phyloP scores from a whole-genome alignment of 495 filamentous ascomycete species.

The Tuber magnatum region DNA sequence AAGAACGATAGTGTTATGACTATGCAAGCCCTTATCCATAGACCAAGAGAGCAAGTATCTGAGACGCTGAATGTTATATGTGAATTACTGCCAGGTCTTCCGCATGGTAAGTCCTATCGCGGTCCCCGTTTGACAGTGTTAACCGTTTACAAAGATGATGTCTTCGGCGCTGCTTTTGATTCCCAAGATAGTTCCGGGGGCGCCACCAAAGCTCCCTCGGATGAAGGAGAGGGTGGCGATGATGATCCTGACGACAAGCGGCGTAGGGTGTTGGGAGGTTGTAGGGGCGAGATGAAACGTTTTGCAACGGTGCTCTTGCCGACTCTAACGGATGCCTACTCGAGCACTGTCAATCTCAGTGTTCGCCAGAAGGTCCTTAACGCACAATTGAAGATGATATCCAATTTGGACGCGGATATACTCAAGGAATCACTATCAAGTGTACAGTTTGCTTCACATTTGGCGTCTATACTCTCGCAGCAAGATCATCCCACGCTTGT shows the following conservation, averaged over 20 bases:
- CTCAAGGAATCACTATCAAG: slow-evolving; percentile 80
- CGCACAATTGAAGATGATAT: slow-evolving; percentile 96
- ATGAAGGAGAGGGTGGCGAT: slow-evolving; percentile 47
- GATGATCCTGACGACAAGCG: slow-evolving; percentile 65
- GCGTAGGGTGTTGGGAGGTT: slow-evolving; percentile 54
- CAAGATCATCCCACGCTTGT: slow-evolving; percentile 87
- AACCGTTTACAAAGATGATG: slow-evolving; percentile 4
- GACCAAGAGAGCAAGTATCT: slow-evolving; percentile 91
- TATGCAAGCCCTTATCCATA: slow-evolving; percentile 96
- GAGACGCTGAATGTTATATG: slow-evolving; percentile 98
- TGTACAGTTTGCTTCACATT: slow-evolving; percentile 93
- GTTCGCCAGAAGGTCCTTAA: slow-evolving; percentile 95
- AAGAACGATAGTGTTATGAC: slow-evolving; percentile 96
- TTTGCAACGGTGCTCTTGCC: slow-evolving; percentile 95
- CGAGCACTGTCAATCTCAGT: slow-evolving; percentile 93
- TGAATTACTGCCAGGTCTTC: slow-evolving; percentile 74
- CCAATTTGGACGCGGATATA: slow-evolving; percentile 77
- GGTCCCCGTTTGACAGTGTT: slow-evolving; percentile 14
- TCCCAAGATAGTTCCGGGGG: slow-evolving; percentile 22
- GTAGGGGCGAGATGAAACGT: slow-evolving; percentile 76
- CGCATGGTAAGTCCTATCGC: slow-evolving; percentile 37
- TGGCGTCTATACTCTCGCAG: slow-evolving; percentile 92
- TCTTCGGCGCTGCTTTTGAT: slow-evolving; percentile 28
- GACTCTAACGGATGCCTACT: slow-evolving; percentile 93
- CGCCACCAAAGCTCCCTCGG: slow-evolving; percentile 28